Evolutionary conservation across 140 eudicot genomes (phyloP).

Genomic region (Senecio squalidus): DNA sequence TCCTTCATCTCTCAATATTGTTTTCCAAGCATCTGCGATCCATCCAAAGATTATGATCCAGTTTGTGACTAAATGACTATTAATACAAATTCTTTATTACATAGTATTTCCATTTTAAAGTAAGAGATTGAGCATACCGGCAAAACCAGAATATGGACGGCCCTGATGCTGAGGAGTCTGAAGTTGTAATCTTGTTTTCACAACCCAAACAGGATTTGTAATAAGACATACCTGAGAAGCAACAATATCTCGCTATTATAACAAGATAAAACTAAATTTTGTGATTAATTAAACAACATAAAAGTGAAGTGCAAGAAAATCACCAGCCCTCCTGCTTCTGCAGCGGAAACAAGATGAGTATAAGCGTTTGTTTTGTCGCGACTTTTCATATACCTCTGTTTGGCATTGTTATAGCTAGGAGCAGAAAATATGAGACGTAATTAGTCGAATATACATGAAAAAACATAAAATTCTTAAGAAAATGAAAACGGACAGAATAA

Average conservation of each 20-base stretch:
- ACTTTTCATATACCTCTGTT: conserved; percentile 67
- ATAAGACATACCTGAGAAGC: conserved; percentile 67
- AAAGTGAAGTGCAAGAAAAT: conserved; percentile 26
- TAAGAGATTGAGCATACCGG: conserved; percentile 45
- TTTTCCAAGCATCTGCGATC: conserved; percentile 82
- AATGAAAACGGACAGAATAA: too few species aligned
- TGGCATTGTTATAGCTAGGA: conserved; percentile 86
- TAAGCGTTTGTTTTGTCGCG: conserved; percentile 51
- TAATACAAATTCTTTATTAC: not conserved
- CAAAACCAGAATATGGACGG: conserved; percentile 75
- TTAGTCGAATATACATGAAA: conserved; percentile 9
- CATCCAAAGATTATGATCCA: not conserved
- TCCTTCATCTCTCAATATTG: conserved; percentile 97
- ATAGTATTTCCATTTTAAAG: not conserved
- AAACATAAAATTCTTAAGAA: not conserved
- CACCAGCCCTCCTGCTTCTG: conserved; percentile 98
- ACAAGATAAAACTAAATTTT: not conserved
- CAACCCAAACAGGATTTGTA: conserved; percentile 97
- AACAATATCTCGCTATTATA: not conserved
- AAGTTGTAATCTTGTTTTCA: conserved; percentile 95
- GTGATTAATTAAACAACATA: not conserved
- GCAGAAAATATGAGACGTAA: not conserved
- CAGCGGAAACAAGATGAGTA: conserved; percentile 96
- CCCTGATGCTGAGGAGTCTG: conserved; percentile 83
- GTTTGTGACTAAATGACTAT: too few species aligned